phyloP scores from a whole-genome alignment of 2,329 filamentous ascomycete genomes.

The Epicoccum nigrum region DNA sequence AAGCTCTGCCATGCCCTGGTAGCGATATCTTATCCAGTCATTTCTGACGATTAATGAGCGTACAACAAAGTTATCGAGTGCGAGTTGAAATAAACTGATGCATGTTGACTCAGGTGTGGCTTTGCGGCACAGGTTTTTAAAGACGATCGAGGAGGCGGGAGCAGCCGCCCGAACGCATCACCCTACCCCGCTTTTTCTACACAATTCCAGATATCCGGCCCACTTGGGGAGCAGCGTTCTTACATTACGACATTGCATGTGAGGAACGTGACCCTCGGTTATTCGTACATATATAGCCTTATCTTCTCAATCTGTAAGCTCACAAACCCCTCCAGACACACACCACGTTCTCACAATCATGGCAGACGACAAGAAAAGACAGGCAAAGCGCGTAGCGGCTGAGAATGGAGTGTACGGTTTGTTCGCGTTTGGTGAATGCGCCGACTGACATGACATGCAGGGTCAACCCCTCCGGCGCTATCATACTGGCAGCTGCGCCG shows the following conservation, averaged over 20 bases:
- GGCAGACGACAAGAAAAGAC: slow-evolving; percentile 29
- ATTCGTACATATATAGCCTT: slow-evolving; percentile 1
- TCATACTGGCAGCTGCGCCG: slow-evolving; percentile 23
- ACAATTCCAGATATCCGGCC: slow-evolving; percentile 11
- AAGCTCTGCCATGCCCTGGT: too few relatives aligned
- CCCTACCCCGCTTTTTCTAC: slow-evolving; percentile 12
- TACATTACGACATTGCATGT: not conserved
- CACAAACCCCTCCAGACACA: not conserved
- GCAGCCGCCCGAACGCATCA: slow-evolving; percentile 5
- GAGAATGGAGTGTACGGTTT: slow-evolving; percentile 27
- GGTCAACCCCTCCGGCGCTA: slow-evolving; percentile 24
- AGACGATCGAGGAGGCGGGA: slow-evolving; percentile 7
- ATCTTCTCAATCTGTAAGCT: not conserved
- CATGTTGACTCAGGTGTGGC: too few relatives aligned
- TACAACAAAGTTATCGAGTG: too few relatives aligned
- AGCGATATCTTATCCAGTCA: too few relatives aligned
- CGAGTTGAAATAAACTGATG: too few relatives aligned
- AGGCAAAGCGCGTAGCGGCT: slow-evolving; percentile 21
- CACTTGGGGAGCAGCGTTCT: slow-evolving; percentile 5
- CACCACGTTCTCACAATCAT: slow-evolving; percentile 6
- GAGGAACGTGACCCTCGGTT: slow-evolving; percentile 1
- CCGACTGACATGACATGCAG: slow-evolving; percentile 5
- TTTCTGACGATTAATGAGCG: too few relatives aligned
- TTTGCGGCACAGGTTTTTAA: not conserved
- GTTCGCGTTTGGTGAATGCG: not conserved